Conservation (phyloP, 352 stramenopile genomes). For the Phytophthora vignae region DNA sequence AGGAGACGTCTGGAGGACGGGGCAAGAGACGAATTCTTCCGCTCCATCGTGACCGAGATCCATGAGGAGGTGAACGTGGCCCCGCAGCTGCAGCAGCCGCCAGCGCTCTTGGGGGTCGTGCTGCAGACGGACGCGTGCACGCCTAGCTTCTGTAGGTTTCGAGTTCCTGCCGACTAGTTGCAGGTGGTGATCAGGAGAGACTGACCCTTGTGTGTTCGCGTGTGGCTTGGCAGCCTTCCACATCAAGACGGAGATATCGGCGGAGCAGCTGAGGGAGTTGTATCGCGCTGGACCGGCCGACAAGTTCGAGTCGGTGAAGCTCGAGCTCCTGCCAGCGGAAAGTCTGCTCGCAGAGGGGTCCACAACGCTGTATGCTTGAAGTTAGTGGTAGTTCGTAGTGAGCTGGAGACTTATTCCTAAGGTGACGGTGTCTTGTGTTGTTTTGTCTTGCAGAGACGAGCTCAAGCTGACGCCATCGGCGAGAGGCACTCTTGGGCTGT, state of each 20-base stretch:
- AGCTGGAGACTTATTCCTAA: not conserved
- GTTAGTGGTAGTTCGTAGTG: not conserved
- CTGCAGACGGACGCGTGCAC: conserved; percentile 73
- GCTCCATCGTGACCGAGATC: conserved; percentile 77
- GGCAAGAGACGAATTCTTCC: conserved; percentile 61
- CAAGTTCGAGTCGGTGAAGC: conserved; percentile 66
- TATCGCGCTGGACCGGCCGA: conserved; percentile 58
- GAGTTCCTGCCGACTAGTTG: not conserved
- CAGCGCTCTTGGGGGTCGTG: conserved; percentile 76
- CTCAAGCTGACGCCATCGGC: conserved; percentile 58
- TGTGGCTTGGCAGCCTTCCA: conserved; percentile 57
- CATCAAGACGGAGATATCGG: conserved; percentile 48
- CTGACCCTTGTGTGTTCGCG: not conserved
- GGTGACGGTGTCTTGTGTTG: conserved; percentile 3
- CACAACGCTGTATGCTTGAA: conserved; percentile 39
- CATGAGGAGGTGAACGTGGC: conserved; percentile 84
- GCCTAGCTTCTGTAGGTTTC: conserved; percentile 75
- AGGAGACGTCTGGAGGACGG: conserved; percentile 30
- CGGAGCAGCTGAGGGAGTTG: conserved; percentile 45
- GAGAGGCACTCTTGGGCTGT: conserved; percentile 51
- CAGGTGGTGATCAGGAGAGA: not conserved
- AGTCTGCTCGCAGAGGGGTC: conserved; percentile 37
- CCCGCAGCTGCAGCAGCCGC: conserved; percentile 43
- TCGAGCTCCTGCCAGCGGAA: conserved; percentile 52
- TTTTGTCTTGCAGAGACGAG: conserved; percentile 31